Evolutionary conservation across 192 early-diverging fungal species (phyloP), one percentile per base, ranked within the genome.

Genomic region (Coemansia sp.): DNA sequence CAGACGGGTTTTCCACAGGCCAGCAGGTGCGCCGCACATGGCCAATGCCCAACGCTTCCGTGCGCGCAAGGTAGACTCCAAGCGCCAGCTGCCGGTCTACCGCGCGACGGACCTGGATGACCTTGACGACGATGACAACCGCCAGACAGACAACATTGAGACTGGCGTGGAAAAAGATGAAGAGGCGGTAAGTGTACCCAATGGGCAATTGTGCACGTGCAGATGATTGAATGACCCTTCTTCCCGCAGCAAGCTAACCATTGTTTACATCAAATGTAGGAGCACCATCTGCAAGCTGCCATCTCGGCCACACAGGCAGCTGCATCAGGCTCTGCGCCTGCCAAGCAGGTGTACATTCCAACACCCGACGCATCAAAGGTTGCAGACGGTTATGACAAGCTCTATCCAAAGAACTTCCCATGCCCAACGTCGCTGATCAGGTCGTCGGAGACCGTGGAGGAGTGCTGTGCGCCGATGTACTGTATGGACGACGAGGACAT

Each of bases 141-240:
- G 73, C 24, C 78, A 76, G 26, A 61, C 68, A 21, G 78, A 75
- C 26, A 62, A 62, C 30, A 81, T 81, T 51, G 91, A 92, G 55
- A 99, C 94, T 10, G 96, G 96, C 64, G 96, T 98, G 5, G 95
- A 97, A 67, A 97, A 98, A 74, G 96, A 96, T 65, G 96, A 98
- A 80, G 96, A 98, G 71, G 67, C 73, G 38, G 88, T 80, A 73
- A 70, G 67, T 49, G 26, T 27, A 25, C 32, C 64, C 58, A 65
- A 56, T 72, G 64, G 64, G 69, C 73, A 63, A 49, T 62, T 18
- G 7, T 53, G 26, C 26, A 31, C 51, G 49, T 27, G 22, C 44
- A 65, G 53, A 52, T 14, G 50, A 24, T 27, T 14, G 31, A 19
- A 19, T 18, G 51, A 18, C 49, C 58, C n/a, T 59, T 67, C 58